A percentile compares a stretch with the other conserved stretches of the same genome.
phyloP scores from a whole-genome alignment of 2,329 filamentous ascomycete genomes.

The Talaromyces pinophilus region DNA sequence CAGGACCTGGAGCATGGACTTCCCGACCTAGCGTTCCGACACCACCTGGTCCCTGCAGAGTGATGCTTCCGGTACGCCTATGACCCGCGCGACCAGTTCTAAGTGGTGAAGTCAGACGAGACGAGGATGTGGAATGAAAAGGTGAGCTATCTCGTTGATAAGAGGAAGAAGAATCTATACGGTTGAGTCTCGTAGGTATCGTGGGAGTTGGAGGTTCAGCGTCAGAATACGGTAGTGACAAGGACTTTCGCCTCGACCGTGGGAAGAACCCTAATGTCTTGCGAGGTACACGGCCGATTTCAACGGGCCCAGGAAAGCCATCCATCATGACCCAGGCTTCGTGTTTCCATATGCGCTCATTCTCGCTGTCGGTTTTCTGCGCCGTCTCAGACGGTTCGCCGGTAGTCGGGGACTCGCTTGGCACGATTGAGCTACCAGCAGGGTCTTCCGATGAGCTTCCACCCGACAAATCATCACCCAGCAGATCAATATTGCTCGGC shows the following conservation, averaged over 20 bases:
- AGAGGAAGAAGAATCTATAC: conserved; percentile 27
- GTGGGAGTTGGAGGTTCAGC: conserved; percentile 53
- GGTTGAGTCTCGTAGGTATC: conserved; percentile 32
- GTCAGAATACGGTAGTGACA: conserved; percentile 55
- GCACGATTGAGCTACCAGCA: conserved; percentile 39
- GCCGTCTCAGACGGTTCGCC: conserved; percentile 2
- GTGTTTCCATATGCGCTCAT: conserved; percentile 75
- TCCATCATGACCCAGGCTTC: conserved; percentile 87
- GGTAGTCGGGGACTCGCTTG: conserved; percentile 24
- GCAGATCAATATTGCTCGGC: conserved; percentile 32
- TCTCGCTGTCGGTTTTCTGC: conserved; percentile 48
- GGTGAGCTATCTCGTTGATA: conserved; percentile 26
- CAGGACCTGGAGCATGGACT: conserved; percentile 62
- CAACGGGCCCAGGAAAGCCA: conserved; percentile 68
- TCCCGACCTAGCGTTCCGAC: conserved; percentile 75
- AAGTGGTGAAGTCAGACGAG: conserved; percentile 18
- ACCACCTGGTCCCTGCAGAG: conserved; percentile 81
- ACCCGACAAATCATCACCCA: conserved; percentile 27
- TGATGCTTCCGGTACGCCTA: conserved; percentile 48
- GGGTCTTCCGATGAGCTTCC: conserved; percentile 34
- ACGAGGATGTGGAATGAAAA: conserved; percentile 6
- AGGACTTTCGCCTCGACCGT: conserved; percentile 82
- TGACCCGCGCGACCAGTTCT: conserved; percentile 37
- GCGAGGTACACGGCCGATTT: conserved; percentile 81
- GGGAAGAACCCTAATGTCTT: conserved; percentile 88